These are phyloP conservation scores for Aegilops longissima DNA, from an alignment of 176 grass and related monocot species.

Conservation along the genomic window DNA sequence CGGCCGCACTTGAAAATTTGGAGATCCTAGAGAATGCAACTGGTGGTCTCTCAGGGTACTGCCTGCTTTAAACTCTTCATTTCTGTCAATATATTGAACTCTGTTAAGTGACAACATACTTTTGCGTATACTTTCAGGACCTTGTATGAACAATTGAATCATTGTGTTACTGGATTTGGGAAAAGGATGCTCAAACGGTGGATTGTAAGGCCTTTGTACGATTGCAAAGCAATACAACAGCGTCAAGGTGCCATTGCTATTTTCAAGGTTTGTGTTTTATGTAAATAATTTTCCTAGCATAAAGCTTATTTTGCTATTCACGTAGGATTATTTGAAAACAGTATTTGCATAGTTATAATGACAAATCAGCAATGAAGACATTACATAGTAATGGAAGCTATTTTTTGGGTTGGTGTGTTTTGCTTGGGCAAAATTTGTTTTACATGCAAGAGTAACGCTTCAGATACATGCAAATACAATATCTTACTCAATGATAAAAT, in stretches of 20 bases:
- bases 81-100: slow-evolving; percentile 32
- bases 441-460: not conserved
- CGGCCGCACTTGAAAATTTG: slow-evolving; percentile 91
- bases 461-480: not conserved
- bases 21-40: slow-evolving; percentile 82
- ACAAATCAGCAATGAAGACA: not conserved
- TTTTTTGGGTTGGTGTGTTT: not conserved
- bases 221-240: slow-evolving; percentile 59
- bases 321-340: not conserved
- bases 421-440: not conserved
- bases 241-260: slow-evolving; percentile 76
- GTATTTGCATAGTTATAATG: not conserved
- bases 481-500: not conserved
- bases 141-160: slow-evolving; percentile 92
- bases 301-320: slow-evolving; percentile 2
- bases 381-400: not conserved
- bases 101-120: slow-evolving; percentile 11
- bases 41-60: slow-evolving; percentile 82
- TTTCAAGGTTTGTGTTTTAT: slow-evolving; percentile 67
- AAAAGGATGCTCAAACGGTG: slow-evolving; percentile 90
- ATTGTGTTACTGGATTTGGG: slow-evolving; percentile 88
- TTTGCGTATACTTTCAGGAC: slow-evolving; percentile 62
- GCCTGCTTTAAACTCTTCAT: slow-evolving; percentile 18
- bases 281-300: slow-evolving; percentile 3
- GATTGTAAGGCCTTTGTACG: slow-evolving; percentile 84